Percentiles rank a stretch among this genome's conserved stretches.
phyloP scores from a whole-genome alignment of 805 yeast species.

The Kazachstania martiniae region DNA sequence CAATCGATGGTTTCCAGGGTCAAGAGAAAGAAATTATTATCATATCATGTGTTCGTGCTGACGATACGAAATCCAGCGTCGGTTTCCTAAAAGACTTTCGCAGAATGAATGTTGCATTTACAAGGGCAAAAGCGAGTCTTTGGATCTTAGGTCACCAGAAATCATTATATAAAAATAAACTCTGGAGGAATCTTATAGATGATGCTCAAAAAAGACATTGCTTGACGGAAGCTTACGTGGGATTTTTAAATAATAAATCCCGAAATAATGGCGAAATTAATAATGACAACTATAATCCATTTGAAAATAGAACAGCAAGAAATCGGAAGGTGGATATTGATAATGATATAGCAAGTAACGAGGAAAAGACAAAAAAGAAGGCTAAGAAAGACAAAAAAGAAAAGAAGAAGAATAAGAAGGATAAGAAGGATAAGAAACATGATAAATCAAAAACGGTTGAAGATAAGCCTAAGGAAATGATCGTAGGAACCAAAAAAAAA shows the following conservation, averaged over 20 bases:
- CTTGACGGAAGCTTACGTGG: constrained; percentile 20
- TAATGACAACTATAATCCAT: constrained; percentile 3
- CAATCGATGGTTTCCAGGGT: constrained; percentile 97
- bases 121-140: constrained; percentile 83
- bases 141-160: constrained; percentile 82
- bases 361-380: constrained; percentile 3
- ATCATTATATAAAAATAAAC: constrained; percentile 51
- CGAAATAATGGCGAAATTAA: neutral
- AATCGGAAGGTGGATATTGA: constrained; percentile 1
- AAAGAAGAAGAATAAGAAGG: constrained; percentile 3
- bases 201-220: constrained; percentile 48
- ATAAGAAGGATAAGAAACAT: constrained; percentile 1
- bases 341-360: constrained; percentile 1
- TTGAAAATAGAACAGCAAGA: neutral
- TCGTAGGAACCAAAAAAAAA: constrained; percentile 20
- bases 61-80: constrained; percentile 42
- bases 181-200: constrained; percentile 61
- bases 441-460: constrained; percentile 1
- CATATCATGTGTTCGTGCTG: constrained; percentile 93
- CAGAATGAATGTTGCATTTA: constrained; percentile 94
- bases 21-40: constrained; percentile 89
- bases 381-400: constrained; percentile 3
- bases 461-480: neutral
- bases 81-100: constrained; percentile 88
- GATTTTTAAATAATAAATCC: constrained; percentile 11